phyloP scores from a whole-genome alignment of 208 protist species.

The Trypanosoma cruzi region DNA sequence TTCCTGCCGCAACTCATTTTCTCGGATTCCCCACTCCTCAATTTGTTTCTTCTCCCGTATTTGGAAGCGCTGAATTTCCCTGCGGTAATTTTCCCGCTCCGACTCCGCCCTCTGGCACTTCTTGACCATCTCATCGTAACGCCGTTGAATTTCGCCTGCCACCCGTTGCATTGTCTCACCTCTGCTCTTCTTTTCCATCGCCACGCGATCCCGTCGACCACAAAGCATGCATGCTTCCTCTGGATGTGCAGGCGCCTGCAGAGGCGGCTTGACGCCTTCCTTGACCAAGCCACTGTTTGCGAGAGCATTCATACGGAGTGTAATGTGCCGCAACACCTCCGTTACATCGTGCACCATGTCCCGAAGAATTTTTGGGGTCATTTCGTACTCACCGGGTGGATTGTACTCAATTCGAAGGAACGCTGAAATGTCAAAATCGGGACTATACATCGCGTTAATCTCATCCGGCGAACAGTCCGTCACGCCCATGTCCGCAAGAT shows the following conservation, averaged over 20 bases:
- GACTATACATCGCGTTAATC: constrained; percentile 76
- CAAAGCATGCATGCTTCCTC: constrained; percentile 76
- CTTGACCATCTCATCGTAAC: constrained; percentile 65
- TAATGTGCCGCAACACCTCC: constrained; percentile 67
- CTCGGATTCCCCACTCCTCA: constrained; percentile 33
- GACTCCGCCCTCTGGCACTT: constrained; percentile 73
- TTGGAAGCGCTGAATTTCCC: constrained; percentile 46
- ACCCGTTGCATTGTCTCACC: constrained; percentile 67
- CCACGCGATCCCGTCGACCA: constrained; percentile 55
- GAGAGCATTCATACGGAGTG: constrained; percentile 67
- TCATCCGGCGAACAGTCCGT: constrained; percentile 79
- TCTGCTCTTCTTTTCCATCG: constrained; percentile 53
- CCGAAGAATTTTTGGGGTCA: constrained; percentile 52
- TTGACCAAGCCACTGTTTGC: constrained; percentile 57
- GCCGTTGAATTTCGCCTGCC: constrained; percentile 68
- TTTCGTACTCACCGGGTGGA: constrained; percentile 31
- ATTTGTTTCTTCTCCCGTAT: constrained; percentile 34
- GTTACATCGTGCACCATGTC: constrained; percentile 78
- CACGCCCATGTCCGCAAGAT: constrained; percentile 64
- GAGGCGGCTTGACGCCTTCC: constrained; percentile 52
- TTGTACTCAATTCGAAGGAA: constrained; percentile 61
- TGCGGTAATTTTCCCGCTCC: constrained; percentile 63
- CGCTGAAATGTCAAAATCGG: constrained; percentile 67
- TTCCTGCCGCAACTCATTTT: constrained; percentile 27
- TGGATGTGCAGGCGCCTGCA: constrained; percentile 65